A percentile compares a stretch with the other conserved stretches of the same genome.
phyloP scores from a whole-genome alignment of 768 basidiomycete genomes.

The Steccherinum ochraceum region DNA sequence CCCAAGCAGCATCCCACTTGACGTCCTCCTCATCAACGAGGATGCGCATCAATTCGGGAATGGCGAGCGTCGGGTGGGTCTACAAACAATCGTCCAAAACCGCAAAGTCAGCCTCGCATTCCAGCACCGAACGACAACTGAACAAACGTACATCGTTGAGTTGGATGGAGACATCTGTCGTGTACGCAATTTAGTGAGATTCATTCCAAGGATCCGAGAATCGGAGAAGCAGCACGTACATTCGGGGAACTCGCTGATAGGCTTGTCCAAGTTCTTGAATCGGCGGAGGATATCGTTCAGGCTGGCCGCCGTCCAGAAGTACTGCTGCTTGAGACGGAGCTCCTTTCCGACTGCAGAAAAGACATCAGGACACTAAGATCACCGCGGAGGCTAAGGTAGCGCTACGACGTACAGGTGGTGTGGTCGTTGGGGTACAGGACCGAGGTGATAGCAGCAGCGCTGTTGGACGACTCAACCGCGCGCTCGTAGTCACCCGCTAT shows the following conservation, averaged over 20 bases:
- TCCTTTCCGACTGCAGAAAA: constrained; percentile 66
- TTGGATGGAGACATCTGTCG: constrained; percentile 80
- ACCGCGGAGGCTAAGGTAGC: not conserved
- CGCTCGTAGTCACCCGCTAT: constrained; percentile 89
- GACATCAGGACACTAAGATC: not conserved
- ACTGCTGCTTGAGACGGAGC: constrained; percentile 91
- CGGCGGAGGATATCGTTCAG: constrained; percentile 86
- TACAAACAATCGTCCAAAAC: constrained; percentile 26
- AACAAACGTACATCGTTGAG: constrained; percentile 71
- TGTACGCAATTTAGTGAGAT: not conserved
- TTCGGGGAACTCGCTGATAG: constrained; percentile 76
- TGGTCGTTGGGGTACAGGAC: constrained; percentile 97
- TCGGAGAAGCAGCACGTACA: constrained; percentile 37
- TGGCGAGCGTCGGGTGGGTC: constrained; percentile 94
- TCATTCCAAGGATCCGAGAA: not conserved
- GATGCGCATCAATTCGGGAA: constrained; percentile 92
- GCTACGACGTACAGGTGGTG: constrained; percentile 34
- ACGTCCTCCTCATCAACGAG: constrained; percentile 89
- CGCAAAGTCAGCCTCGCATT: not conserved
- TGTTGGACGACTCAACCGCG: constrained; percentile 83
- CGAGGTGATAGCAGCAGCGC: constrained; percentile 89
- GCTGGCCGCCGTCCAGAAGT: constrained; percentile 90
- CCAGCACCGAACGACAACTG: not conserved
- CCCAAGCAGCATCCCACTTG: constrained; percentile 80
- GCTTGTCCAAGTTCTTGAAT: constrained; percentile 85